Percentiles rank a stretch among this genome's conserved stretches.
phyloP scores from a whole-genome alignment of 305 asterid genomes.

The Coffea humblotiana region DNA sequence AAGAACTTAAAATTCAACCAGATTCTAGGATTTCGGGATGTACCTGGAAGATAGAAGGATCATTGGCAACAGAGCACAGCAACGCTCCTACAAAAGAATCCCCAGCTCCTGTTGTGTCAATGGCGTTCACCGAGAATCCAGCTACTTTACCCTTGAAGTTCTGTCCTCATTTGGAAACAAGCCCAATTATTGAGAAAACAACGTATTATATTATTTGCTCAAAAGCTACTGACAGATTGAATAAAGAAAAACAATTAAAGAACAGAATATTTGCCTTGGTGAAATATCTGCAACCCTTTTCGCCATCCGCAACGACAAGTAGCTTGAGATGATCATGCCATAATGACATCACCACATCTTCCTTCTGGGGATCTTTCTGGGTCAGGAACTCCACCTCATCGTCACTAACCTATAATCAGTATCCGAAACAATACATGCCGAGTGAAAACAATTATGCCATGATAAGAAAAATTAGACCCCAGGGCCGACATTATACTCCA shows the following conservation, averaged over 20 bases:
- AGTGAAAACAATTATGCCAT: no score
- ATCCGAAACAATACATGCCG: no score
- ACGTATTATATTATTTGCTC: no score
- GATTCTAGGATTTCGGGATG: neutral
- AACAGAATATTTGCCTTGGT: slow-evolving; percentile 31
- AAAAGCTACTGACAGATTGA: neutral
- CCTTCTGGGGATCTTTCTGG: slow-evolving; percentile 27
- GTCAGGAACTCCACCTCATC: slow-evolving; percentile 50
- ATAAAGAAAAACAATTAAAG: neutral
- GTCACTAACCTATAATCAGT: slow-evolving; percentile 35
- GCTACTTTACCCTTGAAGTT: slow-evolving; percentile 36
- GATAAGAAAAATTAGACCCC: no score
- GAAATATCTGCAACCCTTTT: slow-evolving; percentile 51
- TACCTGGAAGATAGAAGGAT: slow-evolving; percentile 35
- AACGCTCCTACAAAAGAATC: slow-evolving; percentile 50
- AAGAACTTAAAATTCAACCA: neutral
- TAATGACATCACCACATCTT: slow-evolving; percentile 29
- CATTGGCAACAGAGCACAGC: slow-evolving; percentile 33
- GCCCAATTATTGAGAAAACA: no score
- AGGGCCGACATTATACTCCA: no score
- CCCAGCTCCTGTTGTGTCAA: slow-evolving; percentile 54
- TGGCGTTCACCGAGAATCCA: slow-evolving; percentile 40
- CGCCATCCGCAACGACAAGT: slow-evolving; percentile 47
- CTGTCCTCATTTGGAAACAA: slow-evolving; percentile 13
- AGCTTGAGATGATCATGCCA: slow-evolving; percentile 47